phyloP scores from a whole-genome alignment of 345 rosid species.

The Eucalyptus erythrocorys region DNA sequence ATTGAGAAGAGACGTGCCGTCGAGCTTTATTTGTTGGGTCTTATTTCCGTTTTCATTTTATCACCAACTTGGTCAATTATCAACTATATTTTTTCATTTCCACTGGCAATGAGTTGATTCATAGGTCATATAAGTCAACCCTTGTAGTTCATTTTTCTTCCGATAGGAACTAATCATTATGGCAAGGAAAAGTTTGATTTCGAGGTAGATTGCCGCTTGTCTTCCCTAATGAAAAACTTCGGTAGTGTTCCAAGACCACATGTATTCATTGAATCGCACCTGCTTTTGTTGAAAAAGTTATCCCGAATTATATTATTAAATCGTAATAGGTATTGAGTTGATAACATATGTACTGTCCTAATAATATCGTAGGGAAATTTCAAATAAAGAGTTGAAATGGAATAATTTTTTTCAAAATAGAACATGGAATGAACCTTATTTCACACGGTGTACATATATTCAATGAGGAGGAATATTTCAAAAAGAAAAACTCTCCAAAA shows the following conservation, averaged over 20 bases:
- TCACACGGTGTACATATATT: neutral
- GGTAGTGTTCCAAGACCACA: neutral
- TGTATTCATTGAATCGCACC: neutral
- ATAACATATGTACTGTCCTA: neutral
- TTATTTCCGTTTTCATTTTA: neutral
- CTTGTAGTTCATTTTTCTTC: neutral
- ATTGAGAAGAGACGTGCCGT: neutral
- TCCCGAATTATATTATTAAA: neutral
- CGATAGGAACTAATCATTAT: too few species aligned
- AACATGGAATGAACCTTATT: neutral
- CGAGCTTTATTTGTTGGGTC: neutral
- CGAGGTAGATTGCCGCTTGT: neutral
- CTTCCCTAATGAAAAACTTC: neutral
- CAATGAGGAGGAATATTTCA: neutral
- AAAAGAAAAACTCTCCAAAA: neutral
- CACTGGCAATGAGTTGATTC: neutral
- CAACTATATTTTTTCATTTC: neutral
- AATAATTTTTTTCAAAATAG: neutral
- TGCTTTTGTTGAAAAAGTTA: neutral
- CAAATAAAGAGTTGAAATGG: neutral
- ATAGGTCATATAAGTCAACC: neutral
- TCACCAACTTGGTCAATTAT: neutral
- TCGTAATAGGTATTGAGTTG: neutral
- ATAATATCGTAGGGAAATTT: neutral
- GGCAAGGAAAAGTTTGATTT: too few species aligned